These are phyloP conservation scores for Pezicula neosporulosa DNA, from an alignment of 2,329 filamentous ascomycete genomes.

Conservation along the genomic window DNA sequence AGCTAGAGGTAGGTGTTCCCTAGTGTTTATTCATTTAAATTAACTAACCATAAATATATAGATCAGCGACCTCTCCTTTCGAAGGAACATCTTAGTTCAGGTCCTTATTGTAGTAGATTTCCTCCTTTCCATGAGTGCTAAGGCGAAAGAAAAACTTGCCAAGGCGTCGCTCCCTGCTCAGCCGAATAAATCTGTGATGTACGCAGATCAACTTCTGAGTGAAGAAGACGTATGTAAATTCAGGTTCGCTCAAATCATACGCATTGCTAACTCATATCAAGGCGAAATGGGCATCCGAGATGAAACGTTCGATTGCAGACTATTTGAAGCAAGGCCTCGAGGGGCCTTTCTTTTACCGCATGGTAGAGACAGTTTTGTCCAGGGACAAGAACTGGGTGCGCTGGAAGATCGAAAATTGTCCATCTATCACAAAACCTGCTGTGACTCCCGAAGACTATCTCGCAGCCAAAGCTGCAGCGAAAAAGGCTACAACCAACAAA, in stretches of 20 bases:
- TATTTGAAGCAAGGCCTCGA: conserved; percentile 80
- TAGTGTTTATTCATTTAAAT: conserved; percentile 3
- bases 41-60: conserved; percentile 33
- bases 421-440: conserved; percentile 74
- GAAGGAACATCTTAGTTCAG: conserved; percentile 91
- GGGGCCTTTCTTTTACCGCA: conserved; percentile 90
- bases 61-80: conserved; percentile 92
- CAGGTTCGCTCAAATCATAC: neutral
- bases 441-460: conserved; percentile 67
- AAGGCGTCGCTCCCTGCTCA: conserved; percentile 57
- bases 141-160: conserved; percentile 75
- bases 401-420: conserved; percentile 96
- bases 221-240: conserved; percentile 73
- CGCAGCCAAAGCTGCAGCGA: conserved; percentile 63
- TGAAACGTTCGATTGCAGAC: conserved; percentile 73
- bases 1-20: conserved; percentile 69
- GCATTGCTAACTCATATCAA: conserved; percentile 27
- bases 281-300: conserved; percentile 80
- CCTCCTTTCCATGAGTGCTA: conserved; percentile 80
- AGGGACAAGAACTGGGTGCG: conserved; percentile 98
- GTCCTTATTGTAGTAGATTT: conserved; percentile 94
- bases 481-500: conserved; percentile 66
- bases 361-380: conserved; percentile 93
- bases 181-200: conserved; percentile 77
- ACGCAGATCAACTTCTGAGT: conserved; percentile 67